Evolutionary conservation across 352 stramenopile species (phyloP).

Genomic region (Phytopythium sindhum): DNA sequence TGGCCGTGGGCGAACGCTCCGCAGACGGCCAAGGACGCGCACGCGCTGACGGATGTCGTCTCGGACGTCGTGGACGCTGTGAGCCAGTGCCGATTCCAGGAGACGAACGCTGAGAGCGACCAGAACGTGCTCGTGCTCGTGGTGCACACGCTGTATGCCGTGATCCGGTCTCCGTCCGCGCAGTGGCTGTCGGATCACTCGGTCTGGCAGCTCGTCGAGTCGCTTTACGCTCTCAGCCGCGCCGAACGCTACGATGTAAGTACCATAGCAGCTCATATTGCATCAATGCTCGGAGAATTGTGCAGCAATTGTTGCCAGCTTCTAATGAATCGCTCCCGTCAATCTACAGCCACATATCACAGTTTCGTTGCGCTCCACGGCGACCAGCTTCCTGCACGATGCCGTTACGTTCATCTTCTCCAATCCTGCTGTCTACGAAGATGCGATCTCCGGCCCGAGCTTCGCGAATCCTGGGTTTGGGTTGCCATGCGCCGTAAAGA

Average conservation of each 20-base stretch:
- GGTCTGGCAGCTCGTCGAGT: slow-evolving; percentile 95
- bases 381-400: slow-evolving; percentile 60
- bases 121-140: slow-evolving; percentile 92
- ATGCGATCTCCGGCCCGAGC: slow-evolving; percentile 12
- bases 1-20: slow-evolving; percentile 50
- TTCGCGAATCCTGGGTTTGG: slow-evolving; percentile 39
- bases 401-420: slow-evolving; percentile 69
- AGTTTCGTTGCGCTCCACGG: slow-evolving; percentile 52
- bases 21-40: slow-evolving; percentile 24
- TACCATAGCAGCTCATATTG: background rate
- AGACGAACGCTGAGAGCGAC: slow-evolving; percentile 87
- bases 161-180: slow-evolving; percentile 87
- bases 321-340: background rate
- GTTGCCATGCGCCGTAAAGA: slow-evolving; percentile 74
- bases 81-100: slow-evolving; percentile 94
- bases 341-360: slow-evolving; percentile 51
- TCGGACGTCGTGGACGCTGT: slow-evolving; percentile 90
- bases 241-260: slow-evolving; percentile 54
- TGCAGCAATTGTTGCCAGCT: background rate
- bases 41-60: slow-evolving; percentile 41
- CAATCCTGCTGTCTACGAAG: slow-evolving; percentile 42
- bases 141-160: slow-evolving; percentile 91
- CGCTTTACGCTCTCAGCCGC: slow-evolving; percentile 93
- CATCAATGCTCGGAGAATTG: background rate
- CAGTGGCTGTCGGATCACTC: slow-evolving; percentile 87